phyloP scores from a whole-genome alignment of 164 flowering plant genomes.

The Malania oleifera region DNA sequence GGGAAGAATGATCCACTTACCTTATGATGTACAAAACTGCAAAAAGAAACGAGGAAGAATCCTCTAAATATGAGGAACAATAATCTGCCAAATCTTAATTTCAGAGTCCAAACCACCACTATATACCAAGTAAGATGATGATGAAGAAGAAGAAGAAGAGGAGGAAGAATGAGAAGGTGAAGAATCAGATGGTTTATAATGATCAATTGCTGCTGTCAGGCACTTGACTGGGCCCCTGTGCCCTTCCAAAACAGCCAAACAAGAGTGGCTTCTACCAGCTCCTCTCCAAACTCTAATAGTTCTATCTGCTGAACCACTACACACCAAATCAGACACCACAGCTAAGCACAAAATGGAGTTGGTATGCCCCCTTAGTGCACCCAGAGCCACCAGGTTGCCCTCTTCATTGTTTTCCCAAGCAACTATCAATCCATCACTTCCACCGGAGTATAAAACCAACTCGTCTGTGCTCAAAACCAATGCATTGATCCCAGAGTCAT shows the following conservation, averaged over 20 bases:
- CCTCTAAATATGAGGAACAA: constrained; percentile 27
- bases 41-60: not conserved
- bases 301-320: constrained; percentile 84
- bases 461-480: constrained; percentile 59
- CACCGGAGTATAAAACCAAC: constrained; percentile 65
- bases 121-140: constrained; percentile 35
- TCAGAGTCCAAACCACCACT: constrained; percentile 86
- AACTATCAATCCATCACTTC: constrained; percentile 61
- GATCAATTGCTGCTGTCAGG: constrained; percentile 40
- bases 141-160: constrained; percentile 16
- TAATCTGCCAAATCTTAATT: constrained; percentile 66
- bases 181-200: not conserved
- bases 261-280: constrained; percentile 31
- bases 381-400: constrained; percentile 41
- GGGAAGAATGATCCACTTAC: not conserved
- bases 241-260: constrained; percentile 75
- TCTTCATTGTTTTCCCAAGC: constrained; percentile 57
- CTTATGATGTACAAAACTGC: not conserved
- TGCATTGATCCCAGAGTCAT: constrained; percentile 74
- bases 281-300: constrained; percentile 76
- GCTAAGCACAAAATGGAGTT: constrained; percentile 68
- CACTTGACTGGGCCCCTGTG: constrained; percentile 82
- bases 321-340: constrained; percentile 45
- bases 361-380: constrained; percentile 65
- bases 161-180: not conserved